Evolutionary conservation across 345 rosid genomes (phyloP), one percentile per base, ranked within the genome.

Genomic region (Diplotaxis tenuifolia): DNA sequence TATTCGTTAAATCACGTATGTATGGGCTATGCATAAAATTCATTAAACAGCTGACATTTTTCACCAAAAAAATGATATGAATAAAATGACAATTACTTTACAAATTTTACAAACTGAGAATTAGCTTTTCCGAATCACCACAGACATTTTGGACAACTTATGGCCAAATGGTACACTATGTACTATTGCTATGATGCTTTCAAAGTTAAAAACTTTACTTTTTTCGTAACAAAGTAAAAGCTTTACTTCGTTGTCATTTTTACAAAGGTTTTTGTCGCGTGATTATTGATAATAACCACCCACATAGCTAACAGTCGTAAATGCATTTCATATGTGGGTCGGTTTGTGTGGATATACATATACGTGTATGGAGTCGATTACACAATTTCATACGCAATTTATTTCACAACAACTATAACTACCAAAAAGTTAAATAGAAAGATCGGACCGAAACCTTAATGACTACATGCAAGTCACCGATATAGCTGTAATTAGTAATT

Each of bases 361-460:
- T 7, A 47, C 58, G n/a, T 50, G 53, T 15, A 47, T 47, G 8
- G 47, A 45, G 63, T 32, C 36, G 12, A 61, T 49, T 71, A 49
- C 23, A 47, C 60, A 60, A 9, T 31, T 29, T 32, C 18, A 40
- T 40, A 40, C 49, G 64, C 12, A 16, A 55, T 42, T 65, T 56
- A 73, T 65, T 55, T 28, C 28, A 65, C 71, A 34, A 36, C 71
- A 62, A 36, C 58, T 53, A 23, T 53, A 21, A 53, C 65, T 10
- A 73, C 65, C 58, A 65, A 45, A 45, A 65, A 28, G 15, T 18
- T 21, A 63, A 27, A 22, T 25, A 71, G 18, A 32, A 71, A 31
- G 7, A 14, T 9, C 5, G 31, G 49, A 42, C 19, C 20, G 5
- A 60, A 62, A 52, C 53, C 52, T 38, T 68, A 68, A 4, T 54